Evolutionary conservation across 2,329 filamentous ascomycete genomes (phyloP).

Genomic region (Penicillium sp.): DNA sequence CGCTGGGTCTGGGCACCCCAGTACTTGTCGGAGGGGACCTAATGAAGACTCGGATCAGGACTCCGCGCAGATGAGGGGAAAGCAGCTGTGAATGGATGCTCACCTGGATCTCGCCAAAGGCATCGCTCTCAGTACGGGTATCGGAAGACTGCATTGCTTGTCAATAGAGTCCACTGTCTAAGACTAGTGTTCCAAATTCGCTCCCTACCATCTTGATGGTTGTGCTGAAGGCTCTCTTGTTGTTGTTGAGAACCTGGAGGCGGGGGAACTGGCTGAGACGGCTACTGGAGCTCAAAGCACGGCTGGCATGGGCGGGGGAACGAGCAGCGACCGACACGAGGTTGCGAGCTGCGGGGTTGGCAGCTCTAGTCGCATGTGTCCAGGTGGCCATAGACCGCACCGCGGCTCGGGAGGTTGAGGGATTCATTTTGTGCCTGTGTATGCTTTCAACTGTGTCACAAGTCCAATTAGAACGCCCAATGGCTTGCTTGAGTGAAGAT

Average conservation of each 20-base stretch:
- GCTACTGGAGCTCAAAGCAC: conserved; percentile 33
- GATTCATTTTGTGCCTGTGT: conserved; percentile 29
- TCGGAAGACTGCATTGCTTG: conserved; percentile 31
- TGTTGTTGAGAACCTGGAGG: conserved; percentile 35
- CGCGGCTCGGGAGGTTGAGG: conserved; percentile 37
- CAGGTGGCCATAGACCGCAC: conserved; percentile 39
- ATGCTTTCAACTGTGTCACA: conserved; percentile 12
- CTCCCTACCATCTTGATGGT: conserved; percentile 39
- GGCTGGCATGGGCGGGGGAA: conserved; percentile 28
- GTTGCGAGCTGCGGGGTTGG: conserved; percentile 36
- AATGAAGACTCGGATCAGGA: conserved; percentile 12
- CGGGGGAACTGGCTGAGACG: conserved; percentile 36
- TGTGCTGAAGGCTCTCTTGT: conserved; percentile 38
- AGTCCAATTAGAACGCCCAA: conserved; percentile 8
- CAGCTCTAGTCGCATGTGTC: conserved; percentile 37
- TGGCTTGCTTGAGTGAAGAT: conserved; percentile 12
- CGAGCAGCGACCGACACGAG: conserved; percentile 29
- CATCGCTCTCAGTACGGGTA: conserved; percentile 88
- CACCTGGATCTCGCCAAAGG: conserved; percentile 89
- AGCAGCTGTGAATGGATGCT: conserved; percentile 10
- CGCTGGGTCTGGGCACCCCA: conserved; percentile 98
- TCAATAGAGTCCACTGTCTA: background rate
- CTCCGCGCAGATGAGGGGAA: background rate
- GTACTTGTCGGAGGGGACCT: conserved; percentile 86
- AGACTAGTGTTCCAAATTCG: background rate